These are phyloP conservation scores for Phytophthora tubulina DNA, from an alignment of 352 stramenopile species.

Conservation along the genomic window DNA sequence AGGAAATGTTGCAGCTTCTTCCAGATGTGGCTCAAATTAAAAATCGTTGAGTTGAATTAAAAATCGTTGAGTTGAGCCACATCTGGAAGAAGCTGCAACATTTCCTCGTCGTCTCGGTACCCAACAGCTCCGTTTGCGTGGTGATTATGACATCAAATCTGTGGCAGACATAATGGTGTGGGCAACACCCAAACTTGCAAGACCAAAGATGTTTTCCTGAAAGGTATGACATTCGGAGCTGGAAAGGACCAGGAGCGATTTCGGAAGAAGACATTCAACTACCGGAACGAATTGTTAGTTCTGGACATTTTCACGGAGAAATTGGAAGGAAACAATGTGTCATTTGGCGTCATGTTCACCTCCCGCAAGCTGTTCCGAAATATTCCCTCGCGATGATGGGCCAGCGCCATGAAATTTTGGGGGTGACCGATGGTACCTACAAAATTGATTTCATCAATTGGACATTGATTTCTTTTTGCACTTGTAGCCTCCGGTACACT, in stretches of 20 bases:
- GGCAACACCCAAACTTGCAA: conserved; percentile 3
- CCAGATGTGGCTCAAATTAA: conserved; percentile 5
- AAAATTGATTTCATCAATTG: conserved; percentile 21
- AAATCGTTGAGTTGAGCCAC: too few relatives aligned
- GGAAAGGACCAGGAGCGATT: neutral
- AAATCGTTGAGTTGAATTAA: too few relatives aligned
- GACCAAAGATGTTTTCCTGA: conserved; percentile 1
- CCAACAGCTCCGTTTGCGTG: conserved; percentile 5
- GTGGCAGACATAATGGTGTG: conserved; percentile 17
- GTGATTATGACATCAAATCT: conserved; percentile 8
- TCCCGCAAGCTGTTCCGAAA: neutral
- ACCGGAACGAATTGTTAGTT: neutral
- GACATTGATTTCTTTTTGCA: conserved; percentile 5
- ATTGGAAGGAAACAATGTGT: neutral
- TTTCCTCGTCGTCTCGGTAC: neutral
- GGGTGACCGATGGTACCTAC: conserved; percentile 15
- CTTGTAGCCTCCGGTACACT: conserved; percentile 14
- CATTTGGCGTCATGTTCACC: neutral
- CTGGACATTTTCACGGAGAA: neutral
- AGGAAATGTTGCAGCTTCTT: neutral
- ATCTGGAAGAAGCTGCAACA: too few relatives aligned
- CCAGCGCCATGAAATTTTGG: neutral
- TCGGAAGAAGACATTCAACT: neutral
- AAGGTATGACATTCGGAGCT: neutral
- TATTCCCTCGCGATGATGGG: neutral